These are phyloP conservation scores for Chalaropsis thielavioides DNA, from an alignment of 2,329 filamentous ascomycete species.

Conservation along the genomic window DNA sequence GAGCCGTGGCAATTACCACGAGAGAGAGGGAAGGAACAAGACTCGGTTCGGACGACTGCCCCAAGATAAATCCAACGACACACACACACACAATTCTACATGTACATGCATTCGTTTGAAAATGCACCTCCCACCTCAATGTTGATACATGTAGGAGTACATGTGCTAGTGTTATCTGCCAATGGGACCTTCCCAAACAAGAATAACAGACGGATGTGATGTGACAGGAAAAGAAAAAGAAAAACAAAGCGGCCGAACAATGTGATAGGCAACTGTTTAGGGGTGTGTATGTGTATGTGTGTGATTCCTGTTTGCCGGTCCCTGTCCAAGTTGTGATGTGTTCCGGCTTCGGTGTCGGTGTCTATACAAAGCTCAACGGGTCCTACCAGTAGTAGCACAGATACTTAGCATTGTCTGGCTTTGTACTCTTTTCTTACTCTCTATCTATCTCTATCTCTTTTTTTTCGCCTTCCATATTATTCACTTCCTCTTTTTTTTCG, in stretches of 20 bases:
- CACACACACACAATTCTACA: too few relatives aligned
- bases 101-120: too few relatives aligned
- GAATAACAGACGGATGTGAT: too few relatives aligned
- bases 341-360: neutral
- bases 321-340: neutral
- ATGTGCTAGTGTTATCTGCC: too few relatives aligned
- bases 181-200: too few relatives aligned
- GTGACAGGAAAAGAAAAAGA: neutral
- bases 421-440: neutral
- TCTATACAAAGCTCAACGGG: neutral
- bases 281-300: neutral
- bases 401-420: neutral
- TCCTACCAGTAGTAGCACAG: neutral
- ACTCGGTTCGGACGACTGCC: neutral
- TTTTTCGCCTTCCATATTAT: neutral
- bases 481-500: neutral
- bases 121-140: too few relatives aligned
- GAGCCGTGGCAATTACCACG: neutral
- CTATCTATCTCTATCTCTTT: neutral
- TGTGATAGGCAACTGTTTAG: neutral
- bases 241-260: neutral
- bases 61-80: neutral
- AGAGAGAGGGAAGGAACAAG: neutral
- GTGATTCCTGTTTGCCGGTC: neutral
- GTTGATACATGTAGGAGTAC: too few relatives aligned